Evolutionary conservation across 2,329 filamentous ascomycete species (phyloP).

Genomic region (Fusarium staphyleae): DNA sequence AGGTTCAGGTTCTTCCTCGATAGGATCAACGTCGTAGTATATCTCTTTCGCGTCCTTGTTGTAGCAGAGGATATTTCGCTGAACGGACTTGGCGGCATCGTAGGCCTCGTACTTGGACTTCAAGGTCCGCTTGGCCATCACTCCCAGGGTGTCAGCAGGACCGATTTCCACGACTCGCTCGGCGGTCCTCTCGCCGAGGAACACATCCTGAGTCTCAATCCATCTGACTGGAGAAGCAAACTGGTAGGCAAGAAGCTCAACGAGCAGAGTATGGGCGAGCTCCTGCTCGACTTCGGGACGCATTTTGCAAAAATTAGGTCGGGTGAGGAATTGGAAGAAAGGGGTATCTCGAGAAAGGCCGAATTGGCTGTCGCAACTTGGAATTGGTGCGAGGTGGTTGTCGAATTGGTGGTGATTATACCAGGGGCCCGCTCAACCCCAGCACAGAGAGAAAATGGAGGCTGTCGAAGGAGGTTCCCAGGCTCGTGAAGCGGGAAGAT

Average conservation of each 20-base stretch:
- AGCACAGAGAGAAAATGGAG: slow-evolving; percentile 35
- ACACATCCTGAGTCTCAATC: slow-evolving; percentile 99
- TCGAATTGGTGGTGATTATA: slow-evolving; percentile 37
- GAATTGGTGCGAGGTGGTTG: slow-evolving; percentile 36
- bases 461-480: slow-evolving; percentile 38
- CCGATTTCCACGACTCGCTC: slow-evolving; percentile 98
- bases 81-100: slow-evolving; percentile 94
- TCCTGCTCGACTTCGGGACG: slow-evolving; percentile 99
- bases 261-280: slow-evolving; percentile 95
- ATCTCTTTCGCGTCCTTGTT: slow-evolving; percentile 99
- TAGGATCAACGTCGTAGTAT: slow-evolving; percentile 96
- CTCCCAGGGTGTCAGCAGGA: slow-evolving; percentile 93
- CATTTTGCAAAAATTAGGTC: slow-evolving; percentile 65
- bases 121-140: slow-evolving; percentile 95
- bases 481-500: slow-evolving; percentile 33
- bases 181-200: slow-evolving; percentile 92
- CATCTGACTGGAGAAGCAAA: slow-evolving; percentile 98
- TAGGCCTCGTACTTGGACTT: slow-evolving; percentile 98
- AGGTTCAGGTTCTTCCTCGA: slow-evolving; percentile 85
- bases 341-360: slow-evolving; percentile 43
- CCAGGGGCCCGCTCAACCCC: slow-evolving; percentile 40
- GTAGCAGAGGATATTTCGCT: slow-evolving; percentile 98
- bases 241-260: slow-evolving; percentile 98
- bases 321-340: slow-evolving; percentile 38
- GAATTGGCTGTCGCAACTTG: slow-evolving; percentile 38